Percentiles rank a stretch among this genome's conserved stretches.
Conservation (phyloP, 768 basidiomycete species). For the Podaxis pistillaris region DNA sequence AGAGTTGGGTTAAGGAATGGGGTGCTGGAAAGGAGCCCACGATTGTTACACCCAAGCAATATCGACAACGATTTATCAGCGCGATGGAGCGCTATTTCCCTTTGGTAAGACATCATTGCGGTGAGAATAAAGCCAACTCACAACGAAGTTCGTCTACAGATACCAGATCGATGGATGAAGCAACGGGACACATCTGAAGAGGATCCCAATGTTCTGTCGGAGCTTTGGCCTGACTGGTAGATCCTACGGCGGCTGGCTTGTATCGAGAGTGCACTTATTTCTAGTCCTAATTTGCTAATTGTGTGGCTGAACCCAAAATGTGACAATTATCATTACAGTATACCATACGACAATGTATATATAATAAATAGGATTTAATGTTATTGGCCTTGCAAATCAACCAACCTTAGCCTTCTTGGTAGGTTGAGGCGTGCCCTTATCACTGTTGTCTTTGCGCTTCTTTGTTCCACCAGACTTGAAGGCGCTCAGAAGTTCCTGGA, state of each 20-base stretch:
- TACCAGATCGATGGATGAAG: slow-evolving; percentile 92
- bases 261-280: not conserved
- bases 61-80: slow-evolving; percentile 80
- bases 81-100: slow-evolving; percentile 93
- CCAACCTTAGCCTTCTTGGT: slow-evolving; percentile 66
- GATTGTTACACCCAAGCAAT: slow-evolving; percentile 94
- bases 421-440: slow-evolving; percentile 61
- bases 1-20: slow-evolving; percentile 97
- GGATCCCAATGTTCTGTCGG: slow-evolving; percentile 53
- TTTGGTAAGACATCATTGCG: slow-evolving; percentile 46
- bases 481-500: slow-evolving; percentile 49
- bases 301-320: not conserved
- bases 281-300: not conserved
- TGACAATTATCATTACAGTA: not conserved
- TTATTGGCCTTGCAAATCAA: slow-evolving; percentile 29
- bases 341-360: not conserved
- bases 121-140: slow-evolving; percentile 2
- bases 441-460: slow-evolving; percentile 73
- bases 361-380: slow-evolving; percentile 8
- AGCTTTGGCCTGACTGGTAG: slow-evolving; percentile 69
- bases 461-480: slow-evolving; percentile 53
- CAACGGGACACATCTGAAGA: slow-evolving; percentile 77
- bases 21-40: slow-evolving; percentile 86
- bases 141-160: slow-evolving; percentile 37
- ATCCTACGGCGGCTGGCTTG: not conserved